A percentile compares a stretch with the other conserved stretches of the same genome.
These are phyloP conservation scores for Aureobasidium sp. DNA, from an alignment of 2,329 filamentous ascomycete species.

Conservation along the genomic window DNA sequence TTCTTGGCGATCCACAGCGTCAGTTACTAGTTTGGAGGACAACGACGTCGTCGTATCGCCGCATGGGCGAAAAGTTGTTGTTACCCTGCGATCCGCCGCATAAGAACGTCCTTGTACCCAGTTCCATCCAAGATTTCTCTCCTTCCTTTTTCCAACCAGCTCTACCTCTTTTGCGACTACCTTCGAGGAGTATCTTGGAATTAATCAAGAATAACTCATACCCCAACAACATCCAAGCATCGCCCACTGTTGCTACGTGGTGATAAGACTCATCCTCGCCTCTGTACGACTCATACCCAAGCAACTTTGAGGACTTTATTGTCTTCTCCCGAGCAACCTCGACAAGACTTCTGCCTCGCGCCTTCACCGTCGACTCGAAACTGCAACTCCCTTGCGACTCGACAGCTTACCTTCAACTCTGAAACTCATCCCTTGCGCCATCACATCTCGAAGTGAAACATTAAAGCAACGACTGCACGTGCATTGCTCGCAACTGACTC, in stretches of 20 bases:
- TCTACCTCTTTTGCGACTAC: background rate
- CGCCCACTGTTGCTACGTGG: constrained; percentile 1
- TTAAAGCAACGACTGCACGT: background rate
- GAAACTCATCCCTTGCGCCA: constrained; percentile 5
- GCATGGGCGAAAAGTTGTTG: background rate
- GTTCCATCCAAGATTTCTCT: background rate
- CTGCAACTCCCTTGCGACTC: background rate
- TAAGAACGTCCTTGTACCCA: background rate
- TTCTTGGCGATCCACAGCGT: constrained; percentile 4
- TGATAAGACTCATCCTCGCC: background rate
- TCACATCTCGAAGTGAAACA: constrained; percentile 9
- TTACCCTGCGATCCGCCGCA: background rate
- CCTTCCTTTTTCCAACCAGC: background rate
- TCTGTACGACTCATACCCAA: constrained; percentile 5
- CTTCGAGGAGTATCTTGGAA: background rate
- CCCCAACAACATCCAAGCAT: constrained; percentile 1
- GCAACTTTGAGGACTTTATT: background rate
- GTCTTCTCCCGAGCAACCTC: background rate
- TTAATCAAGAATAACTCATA: background rate
- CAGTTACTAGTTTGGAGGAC: background rate
- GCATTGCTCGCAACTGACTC: constrained; percentile 6
- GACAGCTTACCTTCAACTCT: background rate
- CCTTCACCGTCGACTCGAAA: background rate
- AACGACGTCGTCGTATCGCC: background rate
- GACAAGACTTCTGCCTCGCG: background rate